Base-by-base conservation (phyloP, 345 rosid species). In the Brassica nigra region DNA sequence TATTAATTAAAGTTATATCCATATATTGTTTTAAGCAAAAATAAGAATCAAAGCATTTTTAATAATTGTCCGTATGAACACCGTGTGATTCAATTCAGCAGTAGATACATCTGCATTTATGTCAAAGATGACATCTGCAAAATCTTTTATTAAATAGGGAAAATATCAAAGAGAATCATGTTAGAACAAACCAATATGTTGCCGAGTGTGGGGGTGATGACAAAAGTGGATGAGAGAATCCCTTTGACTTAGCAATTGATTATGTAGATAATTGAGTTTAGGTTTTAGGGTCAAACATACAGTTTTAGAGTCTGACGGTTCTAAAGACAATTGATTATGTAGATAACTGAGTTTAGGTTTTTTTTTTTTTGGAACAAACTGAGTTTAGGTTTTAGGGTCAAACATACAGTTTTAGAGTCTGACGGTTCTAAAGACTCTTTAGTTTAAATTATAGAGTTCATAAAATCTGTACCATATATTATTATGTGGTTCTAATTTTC, bases 131-230 rank as follows among this genome's bases (percentile, higher is more conserved):
- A 74, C 82, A 73, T 67, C 64, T 67, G 54, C 69, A 73, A 67
- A 79, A 74, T 74, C 65, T 29, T 74, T 62, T 39, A 8, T 36
- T 68, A 27, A 74, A 34, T 80, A 9, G 29, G 70, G 75, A 68
- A 68, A 74, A 62, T 62, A 80, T 80, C 79, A 74, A 36, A 74
- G 61, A 68, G 78, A 61, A 74, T 80, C 83, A 74, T 34, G 55
- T 29, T 27, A 10, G 66, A 74, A 62, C 34, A 4, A 31, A 74
- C 78, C 63, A 74, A 68, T 74, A 52, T 16, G 59, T 68, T 74
- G 59, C 71, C 66, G 1, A 74, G 61, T 80, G 69, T 62, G 79
- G 75, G n/a, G 47, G 6, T 80, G 75, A 68, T 80, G 75, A 80
- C 83, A 74, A 68, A 67, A 55, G 14, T 62, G 18, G 83, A 68